These are phyloP conservation scores for Gossypium bickii DNA, from an alignment of 345 rosid species.

Conservation along the genomic window DNA sequence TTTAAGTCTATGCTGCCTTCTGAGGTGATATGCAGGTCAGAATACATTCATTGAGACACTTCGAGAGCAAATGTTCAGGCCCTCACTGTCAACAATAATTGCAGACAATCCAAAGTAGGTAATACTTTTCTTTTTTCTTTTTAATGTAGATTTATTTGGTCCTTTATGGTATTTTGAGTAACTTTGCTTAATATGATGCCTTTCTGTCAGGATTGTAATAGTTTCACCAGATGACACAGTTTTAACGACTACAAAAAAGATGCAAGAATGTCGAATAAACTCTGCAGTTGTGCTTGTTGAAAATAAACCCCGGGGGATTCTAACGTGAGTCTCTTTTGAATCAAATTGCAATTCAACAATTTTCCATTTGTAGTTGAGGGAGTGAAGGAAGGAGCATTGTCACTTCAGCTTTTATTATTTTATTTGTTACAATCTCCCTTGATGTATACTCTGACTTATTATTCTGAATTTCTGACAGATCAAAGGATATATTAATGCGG, in stretches of 20 bases:
- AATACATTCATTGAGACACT: constrained; percentile 87
- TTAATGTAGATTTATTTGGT: constrained; percentile 6
- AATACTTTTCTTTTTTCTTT: constrained; percentile 43
- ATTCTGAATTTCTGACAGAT: constrained; percentile 39
- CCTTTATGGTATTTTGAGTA: constrained; percentile 4
- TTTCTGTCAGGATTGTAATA: constrained; percentile 67
- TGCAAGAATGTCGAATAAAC: constrained; percentile 71
- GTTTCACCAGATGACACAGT: constrained; percentile 82
- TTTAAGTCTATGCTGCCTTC: constrained; percentile 8
- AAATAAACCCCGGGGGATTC: constrained; percentile 73
- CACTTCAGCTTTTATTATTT: neutral
- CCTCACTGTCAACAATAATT: constrained; percentile 78
- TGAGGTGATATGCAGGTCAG: constrained; percentile 48
- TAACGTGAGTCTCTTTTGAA: constrained; percentile 61
- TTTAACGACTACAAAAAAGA: constrained; percentile 62
- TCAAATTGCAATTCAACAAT: constrained; percentile 1
- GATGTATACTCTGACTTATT: constrained; percentile 12
- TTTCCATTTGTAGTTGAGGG: neutral
- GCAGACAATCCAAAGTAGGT: constrained; percentile 97
- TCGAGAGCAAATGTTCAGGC: constrained; percentile 88
- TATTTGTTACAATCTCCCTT: neutral
- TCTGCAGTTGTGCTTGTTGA: constrained; percentile 74
- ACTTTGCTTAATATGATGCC: constrained; percentile 22
- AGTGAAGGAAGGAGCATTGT: neutral
- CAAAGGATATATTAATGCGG: constrained; percentile 98